phyloP scores from a whole-genome alignment of 2,329 filamentous ascomycete species.

The Cercospora brassicicola region DNA sequence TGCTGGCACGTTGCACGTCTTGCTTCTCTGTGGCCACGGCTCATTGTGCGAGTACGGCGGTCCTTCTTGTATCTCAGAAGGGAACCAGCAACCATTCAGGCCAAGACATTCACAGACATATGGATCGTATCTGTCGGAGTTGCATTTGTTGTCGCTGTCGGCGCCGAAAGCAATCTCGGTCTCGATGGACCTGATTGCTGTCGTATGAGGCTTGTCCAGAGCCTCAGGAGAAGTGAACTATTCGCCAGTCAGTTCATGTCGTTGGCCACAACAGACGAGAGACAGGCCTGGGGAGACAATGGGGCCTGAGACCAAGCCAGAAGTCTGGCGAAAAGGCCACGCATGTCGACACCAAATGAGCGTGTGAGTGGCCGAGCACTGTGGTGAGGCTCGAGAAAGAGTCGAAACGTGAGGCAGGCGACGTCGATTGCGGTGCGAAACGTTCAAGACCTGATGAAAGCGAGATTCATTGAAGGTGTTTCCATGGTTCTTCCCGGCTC shows the following conservation, averaged over 20 bases:
- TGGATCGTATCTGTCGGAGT: constrained; percentile 29
- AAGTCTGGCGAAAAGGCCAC: not conserved
- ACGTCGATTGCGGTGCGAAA: not conserved
- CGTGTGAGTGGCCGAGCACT: not conserved
- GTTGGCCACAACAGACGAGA: not conserved
- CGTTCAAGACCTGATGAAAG: not conserved
- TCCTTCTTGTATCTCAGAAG: constrained; percentile 25
- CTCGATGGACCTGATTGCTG: not conserved
- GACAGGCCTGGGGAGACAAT: not conserved
- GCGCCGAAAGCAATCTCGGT: constrained; percentile 7
- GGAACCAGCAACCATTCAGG: constrained; percentile 31
- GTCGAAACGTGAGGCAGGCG: not conserved
- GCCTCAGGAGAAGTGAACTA: not conserved
- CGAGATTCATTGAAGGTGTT: not conserved
- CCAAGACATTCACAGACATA: constrained; percentile 33
- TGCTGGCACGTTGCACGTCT: constrained; percentile 27
- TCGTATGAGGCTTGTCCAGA: not conserved
- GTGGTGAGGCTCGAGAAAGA: not conserved
- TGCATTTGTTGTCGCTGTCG: constrained; percentile 9
- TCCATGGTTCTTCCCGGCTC: not conserved
- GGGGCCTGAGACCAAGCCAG: constrained; percentile 6
- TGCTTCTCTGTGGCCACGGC: constrained; percentile 29
- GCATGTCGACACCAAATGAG: not conserved
- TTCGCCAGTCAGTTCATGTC: not conserved
- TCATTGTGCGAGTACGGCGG: constrained; percentile 27